These are phyloP conservation scores for Penicillium bovifimosum DNA, from an alignment of 495 filamentous ascomycete species.

Conservation along the genomic window DNA sequence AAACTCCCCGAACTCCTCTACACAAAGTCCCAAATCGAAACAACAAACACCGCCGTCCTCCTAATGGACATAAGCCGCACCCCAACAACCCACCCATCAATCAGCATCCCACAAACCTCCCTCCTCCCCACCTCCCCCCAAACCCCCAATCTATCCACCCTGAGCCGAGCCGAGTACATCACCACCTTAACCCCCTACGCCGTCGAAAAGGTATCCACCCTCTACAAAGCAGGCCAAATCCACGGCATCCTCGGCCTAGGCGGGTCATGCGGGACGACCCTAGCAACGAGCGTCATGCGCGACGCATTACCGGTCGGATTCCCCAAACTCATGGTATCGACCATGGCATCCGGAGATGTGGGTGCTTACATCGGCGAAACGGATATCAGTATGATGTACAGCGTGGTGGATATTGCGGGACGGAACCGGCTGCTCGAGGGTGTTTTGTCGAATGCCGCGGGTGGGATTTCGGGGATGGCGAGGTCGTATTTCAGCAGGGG, in stretches of 20 bases:
- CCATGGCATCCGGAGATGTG: slow-evolving; percentile 58
- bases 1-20: slow-evolving; percentile 58
- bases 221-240: slow-evolving; percentile 33
- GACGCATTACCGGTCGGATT: slow-evolving; percentile 54
- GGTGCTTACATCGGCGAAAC: slow-evolving; percentile 54
- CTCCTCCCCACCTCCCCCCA: neutral
- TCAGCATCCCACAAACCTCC: slow-evolving; percentile 22
- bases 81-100: slow-evolving; percentile 34
- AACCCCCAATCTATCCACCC: neutral
- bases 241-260: slow-evolving; percentile 53
- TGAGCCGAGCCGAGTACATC: slow-evolving; percentile 43
- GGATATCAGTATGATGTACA: slow-evolving; percentile 66
- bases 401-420: slow-evolving; percentile 65
- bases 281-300: slow-evolving; percentile 54
- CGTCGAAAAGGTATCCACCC: slow-evolving; percentile 31
- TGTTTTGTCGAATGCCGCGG: slow-evolving; percentile 57
- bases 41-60: slow-evolving; percentile 30
- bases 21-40: slow-evolving; percentile 44
- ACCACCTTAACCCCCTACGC: slow-evolving; percentile 42
- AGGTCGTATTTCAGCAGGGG: slow-evolving; percentile 25
- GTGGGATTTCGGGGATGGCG: slow-evolving; percentile 52
- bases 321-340: slow-evolving; percentile 65
- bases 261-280: slow-evolving; percentile 53
- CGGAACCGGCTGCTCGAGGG: slow-evolving; percentile 50
- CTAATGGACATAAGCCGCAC: slow-evolving; percentile 54